phyloP scores from a whole-genome alignment of 2,329 filamentous ascomycete species.

The Thelonectria discophora region DNA sequence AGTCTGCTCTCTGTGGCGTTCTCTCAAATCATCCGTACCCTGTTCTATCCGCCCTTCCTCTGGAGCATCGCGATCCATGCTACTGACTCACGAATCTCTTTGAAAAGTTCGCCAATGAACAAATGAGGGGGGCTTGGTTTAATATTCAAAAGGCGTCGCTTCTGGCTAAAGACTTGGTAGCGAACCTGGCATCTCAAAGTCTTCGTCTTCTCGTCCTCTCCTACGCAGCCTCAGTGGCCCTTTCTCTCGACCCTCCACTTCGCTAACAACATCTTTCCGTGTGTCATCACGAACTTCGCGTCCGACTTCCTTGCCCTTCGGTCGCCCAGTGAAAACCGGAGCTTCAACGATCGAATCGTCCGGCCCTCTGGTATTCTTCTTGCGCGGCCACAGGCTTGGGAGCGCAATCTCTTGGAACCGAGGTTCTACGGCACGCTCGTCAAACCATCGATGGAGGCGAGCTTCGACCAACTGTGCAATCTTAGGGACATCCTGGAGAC shows the following conservation, averaged over 20 bases:
- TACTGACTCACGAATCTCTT: neutral
- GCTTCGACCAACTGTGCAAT: constrained; percentile 86
- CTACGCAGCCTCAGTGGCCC: constrained; percentile 52
- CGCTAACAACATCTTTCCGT: constrained; percentile 57
- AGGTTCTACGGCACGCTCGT: constrained; percentile 85
- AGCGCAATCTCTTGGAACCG: constrained; percentile 87
- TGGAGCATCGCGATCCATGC: neutral
- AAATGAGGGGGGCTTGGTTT: constrained; percentile 13
- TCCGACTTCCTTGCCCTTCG: constrained; percentile 62
- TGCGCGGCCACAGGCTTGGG: constrained; percentile 83
- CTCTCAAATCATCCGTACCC: no score
- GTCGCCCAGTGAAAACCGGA: constrained; percentile 59
- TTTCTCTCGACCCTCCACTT: constrained; percentile 52
- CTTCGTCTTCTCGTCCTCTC: constrained; percentile 49
- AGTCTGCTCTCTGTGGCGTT: no score
- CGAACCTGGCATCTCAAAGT: constrained; percentile 58
- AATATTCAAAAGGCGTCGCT: constrained; percentile 34
- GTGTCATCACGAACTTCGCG: constrained; percentile 62
- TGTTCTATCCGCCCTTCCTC: neutral
- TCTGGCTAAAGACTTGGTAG: constrained; percentile 50
- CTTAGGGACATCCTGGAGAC: constrained; percentile 86
- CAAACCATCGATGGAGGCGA: constrained; percentile 85
- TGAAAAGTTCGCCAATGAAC: neutral
- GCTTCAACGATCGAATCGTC: constrained; percentile 64
- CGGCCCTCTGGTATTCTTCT: constrained; percentile 81